These are phyloP conservation scores for Sugiyamaella sp. DNA, from an alignment of 1,139 yeast genomes.

Conservation along the genomic window DNA sequence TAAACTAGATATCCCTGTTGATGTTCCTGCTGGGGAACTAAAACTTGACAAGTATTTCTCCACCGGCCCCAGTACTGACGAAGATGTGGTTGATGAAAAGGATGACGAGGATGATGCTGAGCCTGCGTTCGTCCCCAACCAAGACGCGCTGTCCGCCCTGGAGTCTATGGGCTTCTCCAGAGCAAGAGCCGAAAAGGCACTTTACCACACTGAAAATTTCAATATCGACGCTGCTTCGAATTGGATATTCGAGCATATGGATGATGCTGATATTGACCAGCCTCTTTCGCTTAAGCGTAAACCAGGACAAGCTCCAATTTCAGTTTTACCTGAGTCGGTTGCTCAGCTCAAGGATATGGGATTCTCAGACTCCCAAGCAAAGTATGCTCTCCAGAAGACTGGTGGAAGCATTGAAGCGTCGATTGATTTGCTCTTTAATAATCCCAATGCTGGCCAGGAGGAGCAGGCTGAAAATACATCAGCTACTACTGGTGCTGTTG, in stretches of 20 bases:
- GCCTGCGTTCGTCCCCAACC: conserved; percentile 56
- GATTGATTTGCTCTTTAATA: conserved; percentile 84
- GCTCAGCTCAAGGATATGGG: conserved; percentile 75
- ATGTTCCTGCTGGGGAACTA: conserved; percentile 50
- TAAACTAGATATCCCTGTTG: conserved; percentile 74
- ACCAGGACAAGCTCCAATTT: conserved; percentile 9
- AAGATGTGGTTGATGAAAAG: conserved; percentile 48
- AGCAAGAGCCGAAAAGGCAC: conserved; percentile 64
- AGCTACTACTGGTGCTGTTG: conserved; percentile 15
- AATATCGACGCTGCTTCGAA: conserved; percentile 81
- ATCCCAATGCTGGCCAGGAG: conserved; percentile 55
- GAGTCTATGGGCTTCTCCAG: conserved; percentile 87
- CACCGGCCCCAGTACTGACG: conserved; percentile 47
- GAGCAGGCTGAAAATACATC: conserved; percentile 29
- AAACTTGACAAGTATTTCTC: conserved; percentile 46
- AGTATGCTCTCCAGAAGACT: conserved; percentile 66
- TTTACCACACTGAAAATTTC: conserved; percentile 70
- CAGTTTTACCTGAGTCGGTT: conserved; percentile 45
- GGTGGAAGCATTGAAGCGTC: conserved; percentile 69
- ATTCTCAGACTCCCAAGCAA: conserved; percentile 61
- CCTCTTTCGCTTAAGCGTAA: conserved; percentile 54
- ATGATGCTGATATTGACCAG: conserved; percentile 74
- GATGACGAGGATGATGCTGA: conserved; percentile 40
- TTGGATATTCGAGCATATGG: conserved; percentile 89
- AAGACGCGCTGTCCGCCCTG: conserved; percentile 56